Evolutionary conservation across 306 rosid species (phyloP).

Genomic region (Comarum palustre): DNA sequence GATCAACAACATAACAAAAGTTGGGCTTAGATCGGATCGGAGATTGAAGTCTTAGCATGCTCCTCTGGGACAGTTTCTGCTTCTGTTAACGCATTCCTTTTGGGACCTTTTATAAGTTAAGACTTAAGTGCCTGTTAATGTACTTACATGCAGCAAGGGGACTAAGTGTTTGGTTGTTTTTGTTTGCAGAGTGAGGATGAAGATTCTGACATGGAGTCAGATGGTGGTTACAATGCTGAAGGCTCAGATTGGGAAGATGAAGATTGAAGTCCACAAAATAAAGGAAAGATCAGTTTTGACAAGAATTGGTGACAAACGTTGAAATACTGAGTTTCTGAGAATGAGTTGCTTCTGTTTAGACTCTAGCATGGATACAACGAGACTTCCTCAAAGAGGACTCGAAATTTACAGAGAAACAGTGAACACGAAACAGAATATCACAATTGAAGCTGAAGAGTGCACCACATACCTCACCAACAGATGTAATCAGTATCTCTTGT

Average conservation of each 20-base stretch:
- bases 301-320: background rate
- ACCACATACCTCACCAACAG: background rate
- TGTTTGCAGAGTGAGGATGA: conserved; percentile 60
- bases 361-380: background rate
- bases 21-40: background rate
- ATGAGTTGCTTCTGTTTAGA: background rate
- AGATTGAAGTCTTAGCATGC: conserved; percentile 10
- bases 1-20: background rate
- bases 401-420: background rate
- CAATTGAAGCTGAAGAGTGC: background rate
- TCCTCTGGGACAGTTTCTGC: background rate
- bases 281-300: conserved; percentile 6
- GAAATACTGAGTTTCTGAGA: background rate
- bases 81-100: background rate
- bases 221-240: conserved; percentile 24
- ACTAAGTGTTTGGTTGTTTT: conserved; percentile 2
- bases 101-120: background rate
- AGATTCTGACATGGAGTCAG: conserved; percentile 30
- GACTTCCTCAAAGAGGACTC: background rate
- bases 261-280: conserved; percentile 4
- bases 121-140: background rate
- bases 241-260: conserved; percentile 21
- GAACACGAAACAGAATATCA: background rate
- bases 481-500: background rate
- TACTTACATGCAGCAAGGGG: background rate